Evolutionary conservation across 208 protist genomes (phyloP), one percentile per base, ranked within the genome.

Genomic region (Wallacemonas collosoma): DNA sequence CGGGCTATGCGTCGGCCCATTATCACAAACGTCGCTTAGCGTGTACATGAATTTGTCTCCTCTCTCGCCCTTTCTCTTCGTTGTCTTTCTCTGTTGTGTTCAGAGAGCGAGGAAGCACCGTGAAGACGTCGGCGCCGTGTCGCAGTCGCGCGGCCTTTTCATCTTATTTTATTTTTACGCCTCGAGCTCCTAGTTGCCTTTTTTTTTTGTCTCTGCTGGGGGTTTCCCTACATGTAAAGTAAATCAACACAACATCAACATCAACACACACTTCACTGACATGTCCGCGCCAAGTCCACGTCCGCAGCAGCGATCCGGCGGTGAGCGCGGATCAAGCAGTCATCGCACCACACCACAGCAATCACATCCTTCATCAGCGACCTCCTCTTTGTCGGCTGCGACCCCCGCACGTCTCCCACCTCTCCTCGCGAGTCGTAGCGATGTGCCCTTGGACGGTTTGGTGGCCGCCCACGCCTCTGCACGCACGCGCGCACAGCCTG

Each of bases 241-340:
- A 40, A 35, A 9, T 50, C 45, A 6, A 14, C 45, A 12, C 45
- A 50, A 50, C 12, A 6, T 12, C 8, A 6, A 50, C 45, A 50
- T 50, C 45, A 26, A 56, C 51, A 26, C 15, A 12, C 5, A 6
- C 6, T 26, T 36, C 14, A 41, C 12, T 36, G 36, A n/a, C 56
- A 43, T 62, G 51, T 56, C 51, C 56, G 43, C 38, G 17, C 15
- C 56, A 17, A 62, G 56, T 41, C 56, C 56, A 41, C 56, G 56
- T n/a, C 56, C 56, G 56, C 56, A n/a, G 0, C 5, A 44, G 38
- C 56, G 56, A 5, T 0, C 56, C 8, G 35, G 7, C 35, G 15
- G 56, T 41, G 12, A 7, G 15, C 35, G 6, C 12, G 39, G 8
- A 9, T 60, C 55, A 15, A 39, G 7, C 8, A 60, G n/a, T 9